Evolutionary conservation across 495 filamentous ascomycete genomes (phyloP), one percentile per base, ranked within the genome.

Genomic region (Rostrohypoxylon terebratum): DNA sequence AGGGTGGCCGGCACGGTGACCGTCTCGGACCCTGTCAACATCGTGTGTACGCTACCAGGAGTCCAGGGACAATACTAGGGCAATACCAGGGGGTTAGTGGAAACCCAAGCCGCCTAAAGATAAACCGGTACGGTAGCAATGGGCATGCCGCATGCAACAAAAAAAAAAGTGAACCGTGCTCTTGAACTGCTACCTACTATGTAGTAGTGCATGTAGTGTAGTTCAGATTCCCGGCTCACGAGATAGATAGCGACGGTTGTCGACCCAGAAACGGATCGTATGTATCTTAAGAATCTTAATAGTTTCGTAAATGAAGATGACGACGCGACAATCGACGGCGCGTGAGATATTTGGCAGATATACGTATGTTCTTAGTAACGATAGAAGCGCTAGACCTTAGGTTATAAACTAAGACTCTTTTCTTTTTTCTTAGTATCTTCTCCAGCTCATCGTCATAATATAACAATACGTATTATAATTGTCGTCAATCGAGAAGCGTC

Each of bases 21-120:
- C 51, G 71, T 74, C 66, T 74, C 59, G 50, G 66, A 67, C 71
- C 71, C 66, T 74, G 71, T 74, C 58, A 58, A 74, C 71, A 70
- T 74, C 71, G 59, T 55, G 53, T 50, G 18, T 50, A 50, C 42
- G 42, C 57, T 55, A 57, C 36, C 42, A 44, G n/a, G n/a, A n/a
- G n/a, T n/a, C n/a, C n/a, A n/a, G n/a, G n/a, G n/a, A n/a, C n/a
- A n/a, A n/a, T n/a, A n/a, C n/a, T n/a, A n/a, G 42, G 63, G 69
- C 28, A 28, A 28, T 28, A 66, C 36, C 38, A 38, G 34, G 34
- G 34, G 51, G 55, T 63, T 42, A 63, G 71, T 74, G 66, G 66
- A 66, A 66, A 74, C 71, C 71, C 66, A 69, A 70, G 61, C 51
- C 71, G 66, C 66, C 66, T 74, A 69, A 48, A 69, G 66, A 59